Percentiles rank a stretch among this genome's conserved stretches.
These are phyloP conservation scores for Crucibulum laeve DNA, from an alignment of 768 basidiomycete species.

Conservation along the genomic window DNA sequence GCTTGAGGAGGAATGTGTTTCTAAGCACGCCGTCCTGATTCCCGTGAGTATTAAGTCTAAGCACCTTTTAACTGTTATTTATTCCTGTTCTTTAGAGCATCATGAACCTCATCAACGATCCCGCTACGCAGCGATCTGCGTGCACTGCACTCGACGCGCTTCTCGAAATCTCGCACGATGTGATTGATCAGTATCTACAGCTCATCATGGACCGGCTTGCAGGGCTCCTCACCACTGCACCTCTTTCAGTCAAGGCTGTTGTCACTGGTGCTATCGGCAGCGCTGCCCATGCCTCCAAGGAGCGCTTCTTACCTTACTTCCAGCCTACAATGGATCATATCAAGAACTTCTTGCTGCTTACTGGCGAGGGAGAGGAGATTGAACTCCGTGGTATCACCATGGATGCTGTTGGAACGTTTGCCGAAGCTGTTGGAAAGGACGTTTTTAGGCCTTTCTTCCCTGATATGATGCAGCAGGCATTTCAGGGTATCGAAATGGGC, in stretches of 20 bases:
- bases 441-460: slow-evolving; percentile 93
- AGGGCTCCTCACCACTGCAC: slow-evolving; percentile 80
- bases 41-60: slow-evolving; percentile 51
- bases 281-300: slow-evolving; percentile 93
- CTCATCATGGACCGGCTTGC: slow-evolving; percentile 94
- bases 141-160: slow-evolving; percentile 96
- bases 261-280: slow-evolving; percentile 98
- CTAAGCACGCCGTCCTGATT: slow-evolving; percentile 78
- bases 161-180: slow-evolving; percentile 89
- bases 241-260: slow-evolving; percentile 86
- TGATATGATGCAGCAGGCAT: slow-evolving; percentile 94
- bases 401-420: slow-evolving; percentile 98
- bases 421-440: slow-evolving; percentile 94
- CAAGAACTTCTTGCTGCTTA: slow-evolving; percentile 82
- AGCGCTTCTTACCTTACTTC: slow-evolving; percentile 91
- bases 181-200: slow-evolving; percentile 86
- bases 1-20: slow-evolving; percentile 89
- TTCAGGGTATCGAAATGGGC: slow-evolving; percentile 83
- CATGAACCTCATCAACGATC: slow-evolving; percentile 86
- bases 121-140: slow-evolving; percentile 84
- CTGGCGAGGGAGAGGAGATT: slow-evolving; percentile 84
- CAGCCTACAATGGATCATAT: slow-evolving; percentile 85
- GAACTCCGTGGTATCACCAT: slow-evolving; percentile 96
- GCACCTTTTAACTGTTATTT: slow-evolving; percentile 4
- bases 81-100: slow-evolving; percentile 58